A percentile compares a stretch with the other conserved stretches of the same genome.
phyloP scores from a whole-genome alignment of 352 stramenopile species.

The Phytophthora hibernalis region DNA sequence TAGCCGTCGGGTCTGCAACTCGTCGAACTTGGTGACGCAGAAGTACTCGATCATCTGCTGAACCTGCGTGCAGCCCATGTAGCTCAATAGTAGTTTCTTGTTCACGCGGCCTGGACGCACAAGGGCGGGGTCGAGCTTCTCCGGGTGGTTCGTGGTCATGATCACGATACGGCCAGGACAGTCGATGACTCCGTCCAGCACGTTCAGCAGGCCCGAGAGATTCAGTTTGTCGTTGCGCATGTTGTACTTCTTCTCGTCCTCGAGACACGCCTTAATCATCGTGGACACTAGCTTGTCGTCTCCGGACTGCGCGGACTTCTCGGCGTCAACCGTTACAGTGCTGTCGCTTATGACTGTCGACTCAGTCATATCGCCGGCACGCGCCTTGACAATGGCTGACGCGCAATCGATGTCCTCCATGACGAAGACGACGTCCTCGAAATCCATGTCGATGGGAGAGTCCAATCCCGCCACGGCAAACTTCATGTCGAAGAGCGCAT shows the following conservation, averaged over 20 bases:
- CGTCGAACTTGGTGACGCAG: conserved; percentile 38
- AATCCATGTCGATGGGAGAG: conserved; percentile 63
- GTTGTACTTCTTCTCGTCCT: conserved; percentile 39
- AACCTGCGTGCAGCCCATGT: conserved; percentile 55
- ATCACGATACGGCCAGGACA: conserved; percentile 89
- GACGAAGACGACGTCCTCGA: conserved; percentile 89
- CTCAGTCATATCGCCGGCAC: conserved; percentile 54
- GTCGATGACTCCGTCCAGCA: conserved; percentile 91
- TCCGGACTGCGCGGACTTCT: conserved; percentile 17
- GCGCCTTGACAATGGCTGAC: conserved; percentile 67
- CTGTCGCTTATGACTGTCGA: conserved; percentile 27
- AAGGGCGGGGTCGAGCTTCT: conserved; percentile 91
- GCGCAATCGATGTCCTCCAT: conserved; percentile 91
- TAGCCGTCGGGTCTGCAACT: conserved; percentile 15
- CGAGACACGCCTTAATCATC: conserved; percentile 42
- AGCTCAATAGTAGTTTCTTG: conserved; percentile 79
- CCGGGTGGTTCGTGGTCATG: conserved; percentile 94
- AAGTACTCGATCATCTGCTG: conserved; percentile 78
- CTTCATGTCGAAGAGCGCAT: conserved; percentile 75
- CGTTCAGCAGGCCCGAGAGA: conserved; percentile 86
- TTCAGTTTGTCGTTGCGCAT: conserved; percentile 67
- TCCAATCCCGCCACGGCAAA: conserved; percentile 65
- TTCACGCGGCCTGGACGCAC: conserved; percentile 91
- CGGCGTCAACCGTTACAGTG: not conserved
- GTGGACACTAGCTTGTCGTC: conserved; percentile 45